Conservation (phyloP, 805 yeast genomes). For the Candida germanica region DNA sequence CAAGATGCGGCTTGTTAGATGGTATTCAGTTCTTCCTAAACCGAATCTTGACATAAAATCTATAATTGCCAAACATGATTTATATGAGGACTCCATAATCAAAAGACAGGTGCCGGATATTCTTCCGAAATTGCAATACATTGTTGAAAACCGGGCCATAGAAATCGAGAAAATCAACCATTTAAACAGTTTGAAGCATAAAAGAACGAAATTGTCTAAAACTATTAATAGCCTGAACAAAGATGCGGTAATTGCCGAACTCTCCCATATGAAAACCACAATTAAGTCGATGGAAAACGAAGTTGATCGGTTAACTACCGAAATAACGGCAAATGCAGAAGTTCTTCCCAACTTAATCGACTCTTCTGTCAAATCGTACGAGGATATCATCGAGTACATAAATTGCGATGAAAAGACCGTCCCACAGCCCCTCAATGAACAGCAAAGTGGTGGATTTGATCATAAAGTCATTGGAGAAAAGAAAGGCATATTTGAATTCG, state of each 20-base stretch:
- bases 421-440: conserved; percentile 1
- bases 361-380: conserved; percentile 40
- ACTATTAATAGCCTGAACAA: conserved; percentile 17
- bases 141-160: conserved; percentile 21
- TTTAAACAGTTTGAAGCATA: conserved; percentile 25
- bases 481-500: conserved; percentile 68
- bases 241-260: conserved; percentile 10
- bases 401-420: conserved; percentile 40
- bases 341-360: conserved; percentile 64
- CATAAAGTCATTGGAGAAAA: conserved; percentile 71
- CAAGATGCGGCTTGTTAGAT: conserved; percentile 7
- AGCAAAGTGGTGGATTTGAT: conserved; percentile 29
- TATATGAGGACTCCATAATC: conserved; percentile 25
- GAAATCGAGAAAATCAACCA: conserved; percentile 21
- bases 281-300: conserved; percentile 26
- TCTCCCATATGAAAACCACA: conserved; percentile 22
- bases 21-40: conserved; percentile 11
- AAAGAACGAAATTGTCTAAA: conserved; percentile 26
- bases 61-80: conserved; percentile 18
- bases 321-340: conserved; percentile 41
- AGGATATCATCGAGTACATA: conserved; percentile 47
- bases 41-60: conserved; percentile 25
- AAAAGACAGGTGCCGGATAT: conserved; percentile 22
- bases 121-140: conserved; percentile 20
- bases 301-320: conserved; percentile 27